Evolutionary conservation across 2,329 filamentous ascomycete species (phyloP).

Genomic region (Penicillium freii): DNA sequence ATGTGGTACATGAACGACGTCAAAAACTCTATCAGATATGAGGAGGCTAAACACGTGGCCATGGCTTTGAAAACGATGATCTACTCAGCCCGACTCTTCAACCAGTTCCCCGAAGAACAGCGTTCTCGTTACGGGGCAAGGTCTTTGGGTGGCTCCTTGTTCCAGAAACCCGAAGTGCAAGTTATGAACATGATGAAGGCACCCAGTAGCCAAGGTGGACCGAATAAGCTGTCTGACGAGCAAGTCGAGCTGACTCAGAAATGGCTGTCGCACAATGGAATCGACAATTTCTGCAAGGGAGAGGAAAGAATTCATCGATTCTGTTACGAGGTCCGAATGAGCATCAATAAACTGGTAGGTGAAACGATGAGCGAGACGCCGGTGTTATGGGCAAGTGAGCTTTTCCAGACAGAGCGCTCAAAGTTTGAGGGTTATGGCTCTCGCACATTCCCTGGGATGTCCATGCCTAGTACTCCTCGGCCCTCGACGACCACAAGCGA

Average conservation of each 20-base stretch:
- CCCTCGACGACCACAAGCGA: slow-evolving; percentile 48
- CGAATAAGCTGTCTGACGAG: slow-evolving; percentile 94
- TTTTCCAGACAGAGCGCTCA: slow-evolving; percentile 70
- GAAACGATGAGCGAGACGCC: slow-evolving; percentile 81
- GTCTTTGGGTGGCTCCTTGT: slow-evolving; percentile 55
- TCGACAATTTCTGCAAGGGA: slow-evolving; percentile 91
- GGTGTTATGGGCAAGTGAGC: slow-evolving; percentile 86
- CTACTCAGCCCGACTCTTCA: slow-evolving; percentile 47
- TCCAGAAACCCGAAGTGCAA: slow-evolving; percentile 79
- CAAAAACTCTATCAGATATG: slow-evolving; percentile 82
- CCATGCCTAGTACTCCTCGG: slow-evolving; percentile 47
- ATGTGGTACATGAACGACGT: slow-evolving; percentile 99
- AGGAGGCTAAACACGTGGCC: slow-evolving; percentile 81
- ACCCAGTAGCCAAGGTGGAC: slow-evolving; percentile 76
- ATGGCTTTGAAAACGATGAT: slow-evolving; percentile 87
- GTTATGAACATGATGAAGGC: slow-evolving; percentile 85
- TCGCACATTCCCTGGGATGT: slow-evolving; percentile 37
- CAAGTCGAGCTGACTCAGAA: slow-evolving; percentile 80
- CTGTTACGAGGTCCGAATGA: slow-evolving; percentile 83
- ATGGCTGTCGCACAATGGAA: slow-evolving; percentile 77
- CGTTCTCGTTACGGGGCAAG: slow-evolving; percentile 47
- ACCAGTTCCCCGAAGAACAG: slow-evolving; percentile 30
- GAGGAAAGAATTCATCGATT: slow-evolving; percentile 95
- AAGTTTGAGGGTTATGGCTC: slow-evolving; percentile 43
- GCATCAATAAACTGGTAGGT: slow-evolving; percentile 79